These are phyloP conservation scores for Zygosaccharomyces rouxii DNA, from an alignment of 805 yeast species.

Conservation along the genomic window DNA sequence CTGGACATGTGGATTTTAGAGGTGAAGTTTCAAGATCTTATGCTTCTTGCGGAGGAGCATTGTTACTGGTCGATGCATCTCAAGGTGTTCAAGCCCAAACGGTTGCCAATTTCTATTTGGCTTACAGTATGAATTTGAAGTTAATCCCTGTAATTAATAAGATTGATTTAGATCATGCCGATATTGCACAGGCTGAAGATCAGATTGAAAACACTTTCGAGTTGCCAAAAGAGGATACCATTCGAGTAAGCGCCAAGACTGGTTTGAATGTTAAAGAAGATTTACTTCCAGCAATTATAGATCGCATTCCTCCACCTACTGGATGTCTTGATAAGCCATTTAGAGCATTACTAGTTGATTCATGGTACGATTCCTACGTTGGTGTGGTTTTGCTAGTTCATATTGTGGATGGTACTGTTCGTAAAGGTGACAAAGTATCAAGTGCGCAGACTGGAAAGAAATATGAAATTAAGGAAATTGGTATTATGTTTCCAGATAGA, in stretches of 20 bases:
- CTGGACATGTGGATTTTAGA: conserved; percentile 96
- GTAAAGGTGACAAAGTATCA: conserved; percentile 67
- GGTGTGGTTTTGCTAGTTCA: conserved; percentile 86
- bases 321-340: conserved; percentile 63
- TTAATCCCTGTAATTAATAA: conserved; percentile 88
- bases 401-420: conserved; percentile 76
- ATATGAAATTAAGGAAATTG: conserved; percentile 89
- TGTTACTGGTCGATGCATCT: conserved; percentile 84
- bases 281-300: conserved; percentile 77
- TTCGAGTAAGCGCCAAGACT: conserved; percentile 88
- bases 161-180: conserved; percentile 79
- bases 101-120: conserved; percentile 92
- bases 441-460: conserved; percentile 72
- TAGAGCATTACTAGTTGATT: conserved; percentile 64
- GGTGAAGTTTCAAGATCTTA: conserved; percentile 85
- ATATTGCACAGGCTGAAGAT: conserved; percentile 71
- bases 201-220: conserved; percentile 87
- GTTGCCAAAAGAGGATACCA: conserved; percentile 63
- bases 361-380: conserved; percentile 92
- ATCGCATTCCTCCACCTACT: conserved; percentile 72
- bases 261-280: conserved; percentile 68
- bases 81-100: conserved; percentile 98
- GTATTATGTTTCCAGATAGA: conserved; percentile 92
- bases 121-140: conserved; percentile 76
- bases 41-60: conserved; percentile 94